These are phyloP conservation scores for Monosporascus sp. DNA, from an alignment of 2,329 filamentous ascomycete genomes.

Conservation along the genomic window DNA sequence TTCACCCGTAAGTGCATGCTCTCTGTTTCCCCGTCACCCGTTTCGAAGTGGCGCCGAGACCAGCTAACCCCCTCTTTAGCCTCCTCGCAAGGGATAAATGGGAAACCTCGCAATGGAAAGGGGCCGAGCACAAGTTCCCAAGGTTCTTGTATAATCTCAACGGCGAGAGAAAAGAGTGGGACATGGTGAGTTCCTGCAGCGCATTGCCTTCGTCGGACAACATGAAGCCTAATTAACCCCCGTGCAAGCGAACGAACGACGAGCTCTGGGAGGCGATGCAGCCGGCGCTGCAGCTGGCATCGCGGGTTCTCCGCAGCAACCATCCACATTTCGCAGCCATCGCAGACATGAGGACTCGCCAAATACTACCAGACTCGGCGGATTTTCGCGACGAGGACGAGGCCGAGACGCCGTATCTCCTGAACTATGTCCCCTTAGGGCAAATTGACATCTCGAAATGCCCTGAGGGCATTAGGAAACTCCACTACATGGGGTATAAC, in stretches of 20 bases:
- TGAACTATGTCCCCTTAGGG: slow-evolving; percentile 4
- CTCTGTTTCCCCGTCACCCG: too few species aligned
- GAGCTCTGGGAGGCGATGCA: slow-evolving; percentile 20
- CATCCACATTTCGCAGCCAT: slow-evolving; percentile 10
- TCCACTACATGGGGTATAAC: slow-evolving; percentile 8
- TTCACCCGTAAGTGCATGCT: slow-evolving; percentile 18
- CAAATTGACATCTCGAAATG: slow-evolving; percentile 8
- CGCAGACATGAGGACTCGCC: slow-evolving; percentile 18
- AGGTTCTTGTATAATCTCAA: slow-evolving; percentile 17
- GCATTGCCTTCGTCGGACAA: neutral
- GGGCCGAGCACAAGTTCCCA: slow-evolving; percentile 1
- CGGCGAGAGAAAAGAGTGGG: slow-evolving; percentile 17
- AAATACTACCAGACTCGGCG: neutral
- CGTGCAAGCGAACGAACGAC: slow-evolving; percentile 14
- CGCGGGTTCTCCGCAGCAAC: slow-evolving; percentile 7
- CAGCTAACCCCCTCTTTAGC: slow-evolving; percentile 5
- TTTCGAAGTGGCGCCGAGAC: too few species aligned
- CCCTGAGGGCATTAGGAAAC: slow-evolving; percentile 1
- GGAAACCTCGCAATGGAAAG: slow-evolving; percentile 7
- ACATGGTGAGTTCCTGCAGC: slow-evolving; percentile 13
- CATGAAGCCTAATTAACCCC: neutral
- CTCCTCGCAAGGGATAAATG: slow-evolving; percentile 11
- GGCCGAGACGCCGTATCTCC: neutral
- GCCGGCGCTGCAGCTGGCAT: slow-evolving; percentile 18
- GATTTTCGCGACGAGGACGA: slow-evolving; percentile 2